A percentile compares a stretch with the other conserved stretches of the same genome.
These are phyloP conservation scores for Aureobasidium sp. DNA, from an alignment of 2,329 filamentous ascomycete species.

Conservation along the genomic window DNA sequence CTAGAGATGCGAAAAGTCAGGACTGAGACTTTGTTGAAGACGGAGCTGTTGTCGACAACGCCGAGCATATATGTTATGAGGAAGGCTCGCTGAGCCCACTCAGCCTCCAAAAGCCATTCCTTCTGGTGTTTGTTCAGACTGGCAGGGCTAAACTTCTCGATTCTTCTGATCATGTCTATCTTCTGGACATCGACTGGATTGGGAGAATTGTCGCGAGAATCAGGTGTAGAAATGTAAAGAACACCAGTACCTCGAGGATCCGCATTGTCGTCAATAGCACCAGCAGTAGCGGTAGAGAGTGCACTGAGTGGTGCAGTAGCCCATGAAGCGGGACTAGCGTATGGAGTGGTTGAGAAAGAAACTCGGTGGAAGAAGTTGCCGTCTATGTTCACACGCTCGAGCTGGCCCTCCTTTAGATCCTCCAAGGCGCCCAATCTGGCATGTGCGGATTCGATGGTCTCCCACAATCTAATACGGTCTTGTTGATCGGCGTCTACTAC, in stretches of 20 bases:
- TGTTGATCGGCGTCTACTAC: constrained; percentile 34
- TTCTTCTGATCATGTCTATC: background rate
- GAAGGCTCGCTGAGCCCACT: constrained; percentile 63
- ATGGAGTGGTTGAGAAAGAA: constrained; percentile 3
- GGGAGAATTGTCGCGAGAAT: background rate
- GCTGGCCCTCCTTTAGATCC: constrained; percentile 25
- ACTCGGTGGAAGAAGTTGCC: background rate
- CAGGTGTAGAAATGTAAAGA: background rate
- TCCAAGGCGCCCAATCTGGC: constrained; percentile 18
- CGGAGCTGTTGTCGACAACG: constrained; percentile 52
- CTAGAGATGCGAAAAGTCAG: constrained; percentile 60
- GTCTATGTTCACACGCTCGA: background rate
- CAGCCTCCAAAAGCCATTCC: constrained; percentile 61
- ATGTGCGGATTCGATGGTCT: constrained; percentile 23
- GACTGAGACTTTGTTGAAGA: constrained; percentile 50
- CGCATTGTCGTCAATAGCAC: background rate
- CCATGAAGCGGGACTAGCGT: constrained; percentile 7
- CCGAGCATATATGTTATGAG: constrained; percentile 61
- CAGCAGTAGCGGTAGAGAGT: background rate
- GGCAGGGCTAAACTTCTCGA: constrained; percentile 3
- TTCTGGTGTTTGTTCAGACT: constrained; percentile 46
- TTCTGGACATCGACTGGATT: background rate
- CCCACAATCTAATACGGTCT: constrained; percentile 33
- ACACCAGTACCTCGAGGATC: background rate
- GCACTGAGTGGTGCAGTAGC: constrained; percentile 2